Conservation (phyloP, 495 filamentous ascomycete genomes). For the Podospora australis region DNA sequence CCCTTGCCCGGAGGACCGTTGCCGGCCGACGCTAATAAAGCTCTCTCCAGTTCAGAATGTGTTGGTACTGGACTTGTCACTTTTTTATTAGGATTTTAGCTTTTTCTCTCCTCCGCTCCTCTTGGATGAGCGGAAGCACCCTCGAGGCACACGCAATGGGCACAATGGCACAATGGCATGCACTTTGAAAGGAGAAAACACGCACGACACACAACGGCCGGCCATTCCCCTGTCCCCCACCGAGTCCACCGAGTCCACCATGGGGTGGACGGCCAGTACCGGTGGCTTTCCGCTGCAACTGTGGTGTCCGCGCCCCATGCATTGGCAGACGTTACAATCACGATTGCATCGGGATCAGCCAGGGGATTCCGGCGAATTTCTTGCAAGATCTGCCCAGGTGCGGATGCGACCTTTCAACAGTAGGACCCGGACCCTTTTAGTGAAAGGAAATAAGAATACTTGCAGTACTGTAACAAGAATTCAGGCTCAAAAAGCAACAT, state of each 20-base stretch:
- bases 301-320: conserved; percentile 19
- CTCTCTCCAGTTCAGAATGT: too few species aligned
- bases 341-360: conserved; percentile 35
- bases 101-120: conserved; percentile 15
- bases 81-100: conserved; percentile 22
- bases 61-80: not conserved
- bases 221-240: conserved; percentile 5
- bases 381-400: conserved; percentile 27
- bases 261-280: conserved; percentile 28
- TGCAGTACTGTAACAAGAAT: not conserved
- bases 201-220: too few species aligned
- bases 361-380: conserved; percentile 24
- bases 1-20: too few species aligned
- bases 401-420: too few species aligned
- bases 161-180: conserved; percentile 6
- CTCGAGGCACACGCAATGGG: conserved; percentile 1
- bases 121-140: conserved; percentile 10
- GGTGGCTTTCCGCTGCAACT: conserved; percentile 31
- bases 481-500: not conserved
- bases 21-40: too few species aligned
- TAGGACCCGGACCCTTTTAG: too few species aligned
- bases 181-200: not conserved
- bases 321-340: conserved; percentile 31
- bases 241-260: conserved; percentile 11
- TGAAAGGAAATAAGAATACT: too few species aligned